Percentiles rank a stretch among this genome's conserved stretches.
These are phyloP conservation scores for Dendrobium nobile DNA, from an alignment of 106 monocot species.

Conservation along the genomic window DNA sequence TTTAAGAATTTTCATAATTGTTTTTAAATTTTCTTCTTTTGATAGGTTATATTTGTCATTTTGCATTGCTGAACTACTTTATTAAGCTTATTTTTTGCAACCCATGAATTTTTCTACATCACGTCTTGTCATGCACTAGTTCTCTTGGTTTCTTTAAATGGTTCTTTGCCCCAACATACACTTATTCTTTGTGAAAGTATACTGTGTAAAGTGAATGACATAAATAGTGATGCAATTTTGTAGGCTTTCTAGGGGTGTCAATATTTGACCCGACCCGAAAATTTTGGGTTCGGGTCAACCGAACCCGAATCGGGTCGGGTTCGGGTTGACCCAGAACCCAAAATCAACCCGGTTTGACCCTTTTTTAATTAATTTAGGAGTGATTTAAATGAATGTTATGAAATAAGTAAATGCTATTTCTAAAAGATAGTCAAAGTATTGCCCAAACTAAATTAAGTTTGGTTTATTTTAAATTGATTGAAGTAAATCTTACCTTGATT, in stretches of 20 bases:
- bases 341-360: too few species aligned
- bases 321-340: too few species aligned
- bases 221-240: not conserved
- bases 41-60: not conserved
- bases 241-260: not conserved
- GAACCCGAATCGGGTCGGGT: too few species aligned
- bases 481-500: too few species aligned
- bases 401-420: too few species aligned
- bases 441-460: too few species aligned
- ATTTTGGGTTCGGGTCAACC: too few species aligned
- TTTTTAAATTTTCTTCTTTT: not conserved
- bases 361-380: too few species aligned
- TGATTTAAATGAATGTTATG: too few species aligned
- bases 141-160: not conserved
- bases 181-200: not conserved
- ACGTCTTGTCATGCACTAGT: not conserved
- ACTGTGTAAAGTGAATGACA: not conserved
- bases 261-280: too few species aligned
- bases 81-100: not conserved
- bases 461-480: too few species aligned
- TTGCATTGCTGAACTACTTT: not conserved
- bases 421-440: too few species aligned
- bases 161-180: not conserved
- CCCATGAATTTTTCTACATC: not conserved
- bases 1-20: not conserved